Evolutionary conservation across 805 yeast genomes (phyloP), one percentile per base, ranked within the genome.

Genomic region (Phaffomyces thermotolerans): DNA sequence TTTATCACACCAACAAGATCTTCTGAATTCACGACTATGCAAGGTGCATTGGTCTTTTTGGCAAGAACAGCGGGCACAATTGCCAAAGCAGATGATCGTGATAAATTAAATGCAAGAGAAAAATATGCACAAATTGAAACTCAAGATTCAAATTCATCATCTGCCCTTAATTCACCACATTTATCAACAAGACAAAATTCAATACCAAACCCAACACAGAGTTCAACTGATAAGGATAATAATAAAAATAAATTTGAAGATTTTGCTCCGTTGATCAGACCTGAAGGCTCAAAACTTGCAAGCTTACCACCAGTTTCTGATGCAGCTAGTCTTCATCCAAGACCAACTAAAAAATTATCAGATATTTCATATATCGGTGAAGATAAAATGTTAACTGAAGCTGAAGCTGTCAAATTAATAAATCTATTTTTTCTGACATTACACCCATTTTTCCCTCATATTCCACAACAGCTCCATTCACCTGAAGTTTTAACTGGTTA

Each of bases 381-480:
- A 10, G 61, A 65, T 3, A 76, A 76, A 20, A 69, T 87, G 41
- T 56, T 90, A 14, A 69, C 84, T 0, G 88, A 77, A 49, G 58
- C 54, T 0, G 87, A 82, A 55, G 87, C 90, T 3, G 72, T 67
- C 37, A 64, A 63, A 39, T 62, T 81, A 29, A 73, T 84, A 23
- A 68, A 72, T 33, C 59, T 79, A 42, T 90, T 85, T 62, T 86
- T 86, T 59, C 61, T 76, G 4, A 77, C 88, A 4, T 75, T 90
- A 79, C 95, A 87, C 61, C 96, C 96, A 2, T 90, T 79, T 60
- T 90, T 84, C 64, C 97, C 97, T 1, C 85, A 81, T 57, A 73
- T 91, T 34, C 96, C 96, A 1, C 67, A 71, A 27, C 85, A 83
- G 49, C 59, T 89, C 34, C 90, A 81, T 40, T 71, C 77, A 42